Evolutionary conservation across 257 asterid genomes (phyloP).

Genomic region (Gentiana macrophylla): DNA sequence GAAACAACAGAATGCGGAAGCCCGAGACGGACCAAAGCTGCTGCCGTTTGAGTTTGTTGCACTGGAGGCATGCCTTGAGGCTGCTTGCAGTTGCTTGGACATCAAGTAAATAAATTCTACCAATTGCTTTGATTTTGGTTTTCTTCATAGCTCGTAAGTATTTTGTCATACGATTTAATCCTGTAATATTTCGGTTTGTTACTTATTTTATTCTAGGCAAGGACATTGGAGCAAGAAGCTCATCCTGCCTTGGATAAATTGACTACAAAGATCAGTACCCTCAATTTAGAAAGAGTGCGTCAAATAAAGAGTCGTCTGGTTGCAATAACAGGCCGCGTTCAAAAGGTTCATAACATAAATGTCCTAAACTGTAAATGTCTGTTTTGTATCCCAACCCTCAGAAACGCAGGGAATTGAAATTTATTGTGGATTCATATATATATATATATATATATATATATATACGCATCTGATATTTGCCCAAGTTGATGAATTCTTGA

Average conservation of each 20-base stretch:
- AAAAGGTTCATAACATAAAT: conserved; percentile 47
- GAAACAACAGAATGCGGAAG: conserved; percentile 47
- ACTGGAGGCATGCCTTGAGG: conserved; percentile 96
- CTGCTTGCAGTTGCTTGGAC: conserved; percentile 92
- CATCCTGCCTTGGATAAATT: conserved; percentile 90
- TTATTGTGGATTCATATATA: no score
- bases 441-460: no score
- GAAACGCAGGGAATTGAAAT: no score
- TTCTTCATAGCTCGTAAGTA: conserved; percentile 1
- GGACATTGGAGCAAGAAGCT: conserved; percentile 93
- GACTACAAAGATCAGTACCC: conserved; percentile 92
- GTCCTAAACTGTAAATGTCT: no score
- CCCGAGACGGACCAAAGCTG: conserved; percentile 77
- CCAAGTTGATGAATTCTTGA: no score
- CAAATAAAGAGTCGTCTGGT: conserved; percentile 92
- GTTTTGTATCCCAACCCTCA: no score
- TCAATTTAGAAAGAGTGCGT: conserved; percentile 91
- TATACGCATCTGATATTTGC: no score
- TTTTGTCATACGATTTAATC: background rate
- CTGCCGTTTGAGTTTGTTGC: conserved; percentile 97
- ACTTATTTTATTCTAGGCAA: conserved; percentile 50
- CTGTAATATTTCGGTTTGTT: conserved; percentile 8
- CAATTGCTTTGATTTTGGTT: background rate
- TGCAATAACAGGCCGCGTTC: conserved; percentile 96
- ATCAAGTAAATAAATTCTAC: conserved; percentile 35